phyloP scores from a whole-genome alignment of 2,329 filamentous ascomycete genomes.

The Talaromyces sp. region DNA sequence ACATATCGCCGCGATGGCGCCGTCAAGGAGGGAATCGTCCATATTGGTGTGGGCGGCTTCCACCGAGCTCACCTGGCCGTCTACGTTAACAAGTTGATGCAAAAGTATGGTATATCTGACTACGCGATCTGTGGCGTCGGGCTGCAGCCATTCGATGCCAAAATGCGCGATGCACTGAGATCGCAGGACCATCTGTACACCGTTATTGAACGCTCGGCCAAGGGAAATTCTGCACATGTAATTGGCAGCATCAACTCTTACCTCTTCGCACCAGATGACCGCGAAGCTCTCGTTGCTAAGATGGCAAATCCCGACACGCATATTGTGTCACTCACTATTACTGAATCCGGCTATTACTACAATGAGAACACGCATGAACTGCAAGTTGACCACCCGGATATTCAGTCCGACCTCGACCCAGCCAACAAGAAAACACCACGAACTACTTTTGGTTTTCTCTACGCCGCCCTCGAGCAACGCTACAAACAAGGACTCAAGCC shows the following conservation, averaged over 20 bases:
- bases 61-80: conserved; percentile 56
- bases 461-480: conserved; percentile 51
- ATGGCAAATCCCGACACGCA: conserved; percentile 56
- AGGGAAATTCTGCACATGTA: conserved; percentile 50
- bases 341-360: conserved; percentile 59
- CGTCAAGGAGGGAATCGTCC: conserved; percentile 56
- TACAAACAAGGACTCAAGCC: conserved; percentile 49
- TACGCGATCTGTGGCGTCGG: conserved; percentile 56
- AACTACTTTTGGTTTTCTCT: conserved; percentile 56
- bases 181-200: conserved; percentile 56
- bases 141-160: conserved; percentile 51
- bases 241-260: conserved; percentile 55
- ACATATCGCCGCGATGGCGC: conserved; percentile 46
- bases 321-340: conserved; percentile 58
- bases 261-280: conserved; percentile 54
- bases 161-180: conserved; percentile 53
- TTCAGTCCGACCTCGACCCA: conserved; percentile 48
- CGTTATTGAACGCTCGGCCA: conserved; percentile 55
- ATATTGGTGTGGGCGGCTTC: conserved; percentile 57
- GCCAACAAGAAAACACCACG: conserved; percentile 45
- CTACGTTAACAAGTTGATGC: conserved; percentile 52
- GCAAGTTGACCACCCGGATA: conserved; percentile 50
- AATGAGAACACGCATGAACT: conserved; percentile 59
- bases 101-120: conserved; percentile 46
- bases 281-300: conserved; percentile 54